Base-by-base conservation (phyloP, 371 early-diverging fungal genomes). In the Mucor saturninus region DNA sequence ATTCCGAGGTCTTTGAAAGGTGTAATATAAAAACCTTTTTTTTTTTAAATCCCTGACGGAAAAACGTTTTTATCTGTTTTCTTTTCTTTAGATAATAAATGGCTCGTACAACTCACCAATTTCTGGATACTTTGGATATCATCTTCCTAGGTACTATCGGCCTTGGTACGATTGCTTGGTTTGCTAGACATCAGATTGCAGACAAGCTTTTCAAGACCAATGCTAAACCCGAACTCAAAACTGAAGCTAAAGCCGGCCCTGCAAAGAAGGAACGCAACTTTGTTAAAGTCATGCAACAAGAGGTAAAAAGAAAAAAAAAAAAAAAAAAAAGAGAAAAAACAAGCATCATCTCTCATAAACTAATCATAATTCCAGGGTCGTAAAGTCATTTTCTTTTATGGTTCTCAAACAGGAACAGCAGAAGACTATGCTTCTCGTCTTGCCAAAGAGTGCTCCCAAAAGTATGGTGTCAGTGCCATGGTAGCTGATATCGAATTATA, bases 361-460 rank as follows among this genome's bases (percentile, higher is more conserved):
- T 14, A 42, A 6, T 10, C 9, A 42, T 10, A 46, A 28, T 28
- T 30, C 13, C 58, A 87, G 87, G 86, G 83, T 64, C 87, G 89
- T 63, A 79, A 81, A 67, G 86, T 88, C 10, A 86, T 94, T 54
- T 77, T 93, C 50, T 93, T 96, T 73, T 98, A 92, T 73, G 97
- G 96, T 43, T 95, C 96, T 48, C 98, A 98, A 82, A 96, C 97
- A 15, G 98, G 98, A 51, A 96, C 95, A 35, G 98, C 98, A 26
- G 96, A 98, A 77, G 98, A 96, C 68, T 92, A 92, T 65, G 97
- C 98, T 66, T 77, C 80, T 62, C 93, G 95, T 46, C 67, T 92
- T 29, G 92, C 92, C 63, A 94, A 94, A 72, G 96, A 95, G 72
- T 89, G 88, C 56, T 68, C 82, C 30, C 85, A 91, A 71, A 84